Evolutionary conservation across 441 rosid genomes (phyloP), one percentile per base, ranked within the genome.

Genomic region (Gossypium lobatum): DNA sequence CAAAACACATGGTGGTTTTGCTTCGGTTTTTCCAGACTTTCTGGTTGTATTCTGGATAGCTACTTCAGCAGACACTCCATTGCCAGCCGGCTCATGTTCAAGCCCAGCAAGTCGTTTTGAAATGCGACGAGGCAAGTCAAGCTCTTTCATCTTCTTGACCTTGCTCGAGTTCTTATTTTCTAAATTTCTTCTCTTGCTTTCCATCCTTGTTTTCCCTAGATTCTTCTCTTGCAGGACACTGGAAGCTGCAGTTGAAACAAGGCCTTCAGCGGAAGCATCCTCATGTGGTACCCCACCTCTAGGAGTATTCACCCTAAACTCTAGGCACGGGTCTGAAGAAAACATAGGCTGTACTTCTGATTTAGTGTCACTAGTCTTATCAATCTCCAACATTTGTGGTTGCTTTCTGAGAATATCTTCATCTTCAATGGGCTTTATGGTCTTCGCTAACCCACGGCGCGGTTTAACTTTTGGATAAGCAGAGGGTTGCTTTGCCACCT

Each of bases 101-200:
- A 66, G 50, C 68, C 76, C 75, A 55, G 81, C 73, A 64, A 76
- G 81, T 45, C 80, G 80, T 52, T 69, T 80, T 48, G 87, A 82
- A 53, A 73, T 59, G 58, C 62, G 67, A 50, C 52, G 53, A 26
- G 85, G 81, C 72, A 79, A 64, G 75, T 50, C 75, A 75, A 76
- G 62, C 52, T 74, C 76, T 74, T 78, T 64, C 74, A 75, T 76
- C 48, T 71, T 72, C 42, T 39, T 53, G 23, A 77, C 60, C 69
- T 79, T 73, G 20, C 70, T 62, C n/a, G 53, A 72, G 62, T 75
- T 74, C 66, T 55, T 73, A 60, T 73, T 63, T 71, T 64, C 72
- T 55, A 61, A 42, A 57, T 54, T 54, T 70, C 70, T 21, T 23
- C 46, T 55, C n/a, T 26, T 16, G 21, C 39, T 68, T 73, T 65